These are phyloP conservation scores for Diaporthe eres DNA, from an alignment of 2,329 filamentous ascomycete species.

Conservation along the genomic window DNA sequence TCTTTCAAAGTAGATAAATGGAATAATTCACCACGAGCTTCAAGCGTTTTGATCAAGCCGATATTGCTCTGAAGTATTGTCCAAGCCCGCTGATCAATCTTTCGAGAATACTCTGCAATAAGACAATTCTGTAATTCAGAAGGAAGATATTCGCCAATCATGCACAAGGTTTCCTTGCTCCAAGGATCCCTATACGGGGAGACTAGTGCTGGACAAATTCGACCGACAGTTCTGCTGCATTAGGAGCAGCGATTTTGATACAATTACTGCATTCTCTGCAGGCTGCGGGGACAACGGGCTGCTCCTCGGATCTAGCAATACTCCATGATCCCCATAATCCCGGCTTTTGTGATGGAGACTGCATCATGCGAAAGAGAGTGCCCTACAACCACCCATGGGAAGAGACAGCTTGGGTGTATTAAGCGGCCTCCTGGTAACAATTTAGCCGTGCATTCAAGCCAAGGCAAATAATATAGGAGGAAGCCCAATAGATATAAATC, in stretches of 20 bases:
- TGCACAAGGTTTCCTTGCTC: background rate
- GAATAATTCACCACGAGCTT: background rate
- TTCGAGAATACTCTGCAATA: too few species aligned
- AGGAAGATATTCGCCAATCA: too few species aligned
- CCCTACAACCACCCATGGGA: background rate
- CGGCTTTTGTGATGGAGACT: background rate
- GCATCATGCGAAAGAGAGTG: background rate
- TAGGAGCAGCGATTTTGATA: conserved; percentile 10
- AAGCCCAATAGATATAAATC: too few species aligned
- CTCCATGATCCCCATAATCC: background rate
- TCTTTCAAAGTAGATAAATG: background rate
- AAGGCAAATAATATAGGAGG: background rate
- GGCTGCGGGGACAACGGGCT: conserved; percentile 9
- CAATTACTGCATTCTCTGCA: conserved; percentile 2
- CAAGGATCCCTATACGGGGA: background rate
- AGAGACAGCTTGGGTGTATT: background rate
- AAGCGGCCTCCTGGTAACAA: too few species aligned
- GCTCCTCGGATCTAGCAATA: background rate
- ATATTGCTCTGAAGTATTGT: too few species aligned
- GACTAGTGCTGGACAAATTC: background rate
- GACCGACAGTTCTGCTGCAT: background rate
- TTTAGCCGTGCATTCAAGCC: background rate
- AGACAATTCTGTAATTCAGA: too few species aligned
- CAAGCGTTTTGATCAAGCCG: too few species aligned
- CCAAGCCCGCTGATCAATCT: too few species aligned